Conservation (phyloP, 2,329 filamentous ascomycete genomes). For the Aureobasidium musti region DNA sequence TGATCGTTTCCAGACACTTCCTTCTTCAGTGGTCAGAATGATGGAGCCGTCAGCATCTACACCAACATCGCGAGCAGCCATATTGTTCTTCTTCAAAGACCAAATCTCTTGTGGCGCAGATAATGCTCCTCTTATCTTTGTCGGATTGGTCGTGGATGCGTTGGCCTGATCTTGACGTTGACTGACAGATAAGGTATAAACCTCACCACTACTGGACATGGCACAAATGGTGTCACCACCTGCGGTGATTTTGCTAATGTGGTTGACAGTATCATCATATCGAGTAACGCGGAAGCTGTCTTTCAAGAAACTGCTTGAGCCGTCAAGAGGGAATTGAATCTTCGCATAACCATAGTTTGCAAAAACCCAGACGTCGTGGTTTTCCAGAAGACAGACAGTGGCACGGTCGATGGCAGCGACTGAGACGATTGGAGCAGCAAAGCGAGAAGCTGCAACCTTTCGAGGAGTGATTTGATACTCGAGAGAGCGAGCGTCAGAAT, state of each 20-base stretch:
- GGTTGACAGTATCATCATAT: slow-evolving; percentile 65
- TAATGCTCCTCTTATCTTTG: slow-evolving; percentile 82
- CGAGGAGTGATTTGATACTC: slow-evolving; percentile 80
- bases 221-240: slow-evolving; percentile 92
- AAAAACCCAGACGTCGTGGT: slow-evolving; percentile 88
- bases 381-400: slow-evolving; percentile 81
- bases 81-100: slow-evolving; percentile 80
- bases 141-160: slow-evolving; percentile 86
- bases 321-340: slow-evolving; percentile 76
- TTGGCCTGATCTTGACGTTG: slow-evolving; percentile 62
- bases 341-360: slow-evolving; percentile 96
- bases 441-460: slow-evolving; percentile 83
- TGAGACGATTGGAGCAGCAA: slow-evolving; percentile 69
- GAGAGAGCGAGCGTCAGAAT: slow-evolving; percentile 89
- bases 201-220: slow-evolving; percentile 77
- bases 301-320: slow-evolving; percentile 68
- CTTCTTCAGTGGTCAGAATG: slow-evolving; percentile 88
- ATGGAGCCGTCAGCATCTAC: slow-evolving; percentile 93
- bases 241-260: slow-evolving; percentile 74
- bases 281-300: slow-evolving; percentile 65
- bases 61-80: slow-evolving; percentile 82
- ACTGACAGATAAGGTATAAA: slow-evolving; percentile 81
- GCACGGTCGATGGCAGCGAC: slow-evolving; percentile 89
- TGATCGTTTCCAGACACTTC: slow-evolving; percentile 88
- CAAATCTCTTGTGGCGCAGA: slow-evolving; percentile 80